Evolutionary conservation across 345 rosid species (phyloP), one percentile per base, ranked within the genome.

Genomic region (Anastatica hierochuntica): DNA sequence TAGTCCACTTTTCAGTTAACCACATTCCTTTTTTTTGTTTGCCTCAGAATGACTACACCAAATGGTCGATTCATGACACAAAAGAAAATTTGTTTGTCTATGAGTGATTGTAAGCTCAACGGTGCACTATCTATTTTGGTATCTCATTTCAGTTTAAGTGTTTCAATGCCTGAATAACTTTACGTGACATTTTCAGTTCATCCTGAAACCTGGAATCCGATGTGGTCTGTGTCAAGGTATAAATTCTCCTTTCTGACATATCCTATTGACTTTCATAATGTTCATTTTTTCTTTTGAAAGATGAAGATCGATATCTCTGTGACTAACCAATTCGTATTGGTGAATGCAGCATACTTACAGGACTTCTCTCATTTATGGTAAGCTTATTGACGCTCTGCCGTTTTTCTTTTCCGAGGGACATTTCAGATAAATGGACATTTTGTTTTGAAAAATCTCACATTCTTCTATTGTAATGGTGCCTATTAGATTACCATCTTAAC

Each of bases 211-310:
- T 92, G 98, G 98, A 92, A 88, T 53, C 98, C 98, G 4, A 92
- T 92, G 97, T 92, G 98, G 98, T 92, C 98, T 54, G 95, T 83
- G 26, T 85, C 97, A 43, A 92, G 98, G 97, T 92, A 78, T 9
- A 38, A 4, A 29, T 29, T 58, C 24, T n/a, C n/a, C n/a, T n/a
- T n/a, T n/a, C n/a, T n/a, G n/a, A n/a, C n/a, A n/a, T n/a, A 43
- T 17, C 46, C 14, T 60, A 33, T 17, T 9, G 20, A 38, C 45
- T 20, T 16, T 50, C n/a, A n/a, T n/a, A 18, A 11, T 43, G 10
- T 17, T 20, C 42, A 27, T 41, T 27, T 21, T 3, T 16, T 6
- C 5, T 8, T 19, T 18, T 14, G 49, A 27, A 17, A 30, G 35
- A 48, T 16, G 14, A 39, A 15, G 14, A 19, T 40, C 6, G 6